phyloP scores from a whole-genome alignment of 257 asterid species.

The Apocynum venetum region DNA sequence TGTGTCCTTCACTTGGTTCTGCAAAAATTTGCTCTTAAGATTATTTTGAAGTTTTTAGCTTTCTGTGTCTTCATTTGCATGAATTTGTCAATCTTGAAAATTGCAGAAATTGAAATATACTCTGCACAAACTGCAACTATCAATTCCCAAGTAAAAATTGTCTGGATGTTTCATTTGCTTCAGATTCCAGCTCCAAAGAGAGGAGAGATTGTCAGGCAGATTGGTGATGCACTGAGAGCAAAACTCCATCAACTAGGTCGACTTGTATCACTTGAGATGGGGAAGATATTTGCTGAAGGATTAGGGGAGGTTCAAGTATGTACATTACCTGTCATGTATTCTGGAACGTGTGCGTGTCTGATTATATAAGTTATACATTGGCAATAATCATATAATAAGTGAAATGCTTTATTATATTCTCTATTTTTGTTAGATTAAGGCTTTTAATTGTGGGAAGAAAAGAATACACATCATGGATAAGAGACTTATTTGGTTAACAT shows the following conservation, averaged over 20 bases:
- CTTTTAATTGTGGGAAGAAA: neutral
- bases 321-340: neutral
- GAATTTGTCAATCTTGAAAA: neutral
- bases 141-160: no score
- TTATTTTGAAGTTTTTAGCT: neutral
- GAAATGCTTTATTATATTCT: neutral
- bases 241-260: constrained; percentile 86
- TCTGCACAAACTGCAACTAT: neutral
- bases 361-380: neutral
- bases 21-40: constrained; percentile 1
- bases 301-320: constrained; percentile 97
- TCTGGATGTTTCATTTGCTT: constrained; percentile 20
- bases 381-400: neutral
- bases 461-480: neutral
- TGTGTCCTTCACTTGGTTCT: constrained; percentile 16
- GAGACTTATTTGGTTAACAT: neutral
- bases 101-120: neutral
- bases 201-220: constrained; percentile 98
- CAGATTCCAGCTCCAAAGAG: constrained; percentile 98
- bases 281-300: constrained; percentile 96
- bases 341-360: neutral
- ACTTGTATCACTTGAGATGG: constrained; percentile 97
- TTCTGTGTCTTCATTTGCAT: neutral
- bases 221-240: constrained; percentile 89
- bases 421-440: neutral